Evolutionary conservation across 768 basidiomycete genomes (phyloP).

Genomic region (Hygrocybe coccinea): DNA sequence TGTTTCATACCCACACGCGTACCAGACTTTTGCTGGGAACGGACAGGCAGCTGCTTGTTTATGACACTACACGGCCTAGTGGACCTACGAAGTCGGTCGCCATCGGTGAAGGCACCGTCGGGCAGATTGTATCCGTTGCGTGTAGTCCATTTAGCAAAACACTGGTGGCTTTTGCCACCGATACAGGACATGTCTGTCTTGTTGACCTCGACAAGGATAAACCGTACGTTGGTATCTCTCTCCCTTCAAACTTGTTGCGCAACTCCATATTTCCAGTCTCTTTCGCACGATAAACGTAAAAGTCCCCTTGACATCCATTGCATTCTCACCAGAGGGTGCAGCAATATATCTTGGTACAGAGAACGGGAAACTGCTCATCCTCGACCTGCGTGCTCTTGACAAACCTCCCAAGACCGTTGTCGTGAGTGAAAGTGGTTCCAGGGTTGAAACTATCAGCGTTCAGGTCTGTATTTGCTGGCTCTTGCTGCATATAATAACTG

Average conservation of each 20-base stretch:
- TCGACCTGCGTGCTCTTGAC: conserved; percentile 63
- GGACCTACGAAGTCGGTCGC: conserved; percentile 49
- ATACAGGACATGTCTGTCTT: conserved; percentile 50
- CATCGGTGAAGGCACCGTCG: conserved; percentile 39
- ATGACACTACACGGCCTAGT: conserved; percentile 57
- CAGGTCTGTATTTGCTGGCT: conserved; percentile 44
- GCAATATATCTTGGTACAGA: conserved; percentile 62
- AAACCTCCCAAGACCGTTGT: conserved; percentile 53
- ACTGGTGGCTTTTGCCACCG: conserved; percentile 54
- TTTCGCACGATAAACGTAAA: conserved; percentile 56
- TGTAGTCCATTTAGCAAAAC: conserved; percentile 77
- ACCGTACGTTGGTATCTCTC: conserved; percentile 2
- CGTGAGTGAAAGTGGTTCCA: conserved; percentile 44
- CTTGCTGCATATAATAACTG: background rate
- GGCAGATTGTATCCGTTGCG: conserved; percentile 51
- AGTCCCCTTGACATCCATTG: conserved; percentile 50
- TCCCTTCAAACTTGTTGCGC: background rate
- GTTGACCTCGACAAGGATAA: conserved; percentile 75
- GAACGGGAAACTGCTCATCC: conserved; percentile 55
- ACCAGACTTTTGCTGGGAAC: conserved; percentile 54
- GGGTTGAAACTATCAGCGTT: conserved; percentile 51
- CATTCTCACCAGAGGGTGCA: conserved; percentile 67
- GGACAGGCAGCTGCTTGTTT: conserved; percentile 52
- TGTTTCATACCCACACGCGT: conserved; percentile 61
- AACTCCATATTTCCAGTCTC: conserved; percentile 36